A percentile compares a stretch with the other conserved stretches of the same genome.
phyloP scores from a whole-genome alignment of 305 asterid genomes.

The Vinca major region DNA sequence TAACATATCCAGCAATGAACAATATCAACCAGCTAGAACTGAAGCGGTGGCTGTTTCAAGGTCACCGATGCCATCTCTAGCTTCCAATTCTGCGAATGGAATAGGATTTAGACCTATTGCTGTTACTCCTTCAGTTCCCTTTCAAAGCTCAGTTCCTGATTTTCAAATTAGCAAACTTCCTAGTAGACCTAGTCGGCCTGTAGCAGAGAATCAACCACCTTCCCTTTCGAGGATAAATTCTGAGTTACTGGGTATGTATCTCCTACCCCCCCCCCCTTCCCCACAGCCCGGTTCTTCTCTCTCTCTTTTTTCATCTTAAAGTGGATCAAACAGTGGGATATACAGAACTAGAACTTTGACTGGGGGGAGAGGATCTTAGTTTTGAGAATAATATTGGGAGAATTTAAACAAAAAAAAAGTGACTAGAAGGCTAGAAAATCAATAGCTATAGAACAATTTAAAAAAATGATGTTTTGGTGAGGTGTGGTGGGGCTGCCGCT shows the following conservation, averaged over 20 bases:
- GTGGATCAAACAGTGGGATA: background rate
- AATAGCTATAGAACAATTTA: too few relatives aligned
- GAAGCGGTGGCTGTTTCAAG: conserved; percentile 2
- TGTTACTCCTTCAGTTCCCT: conserved; percentile 1
- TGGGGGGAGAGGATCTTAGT: too few relatives aligned
- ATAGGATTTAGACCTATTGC: background rate
- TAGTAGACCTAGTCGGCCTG: background rate
- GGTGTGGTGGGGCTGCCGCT: too few relatives aligned
- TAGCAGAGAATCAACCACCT: background rate
- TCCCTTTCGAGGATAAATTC: background rate
- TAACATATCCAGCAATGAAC: conserved; percentile 10
- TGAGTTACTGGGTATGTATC: background rate
- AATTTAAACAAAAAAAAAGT: too few relatives aligned
- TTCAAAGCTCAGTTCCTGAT: background rate
- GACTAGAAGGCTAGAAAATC: too few relatives aligned
- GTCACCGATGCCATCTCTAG: background rate
- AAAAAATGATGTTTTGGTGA: too few relatives aligned
- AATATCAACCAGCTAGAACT: conserved; percentile 9
- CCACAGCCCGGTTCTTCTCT: too few relatives aligned
- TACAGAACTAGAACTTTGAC: too few relatives aligned
- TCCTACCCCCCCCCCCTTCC: too few relatives aligned
- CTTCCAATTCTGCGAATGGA: background rate
- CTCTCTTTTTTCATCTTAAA: background rate
- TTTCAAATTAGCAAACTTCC: background rate
- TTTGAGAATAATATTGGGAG: too few relatives aligned